A percentile compares a stretch with the other conserved stretches of the same genome.
phyloP scores from a whole-genome alignment of 1,284 basidiomycete genomes.

The Cerioporus squamosus region DNA sequence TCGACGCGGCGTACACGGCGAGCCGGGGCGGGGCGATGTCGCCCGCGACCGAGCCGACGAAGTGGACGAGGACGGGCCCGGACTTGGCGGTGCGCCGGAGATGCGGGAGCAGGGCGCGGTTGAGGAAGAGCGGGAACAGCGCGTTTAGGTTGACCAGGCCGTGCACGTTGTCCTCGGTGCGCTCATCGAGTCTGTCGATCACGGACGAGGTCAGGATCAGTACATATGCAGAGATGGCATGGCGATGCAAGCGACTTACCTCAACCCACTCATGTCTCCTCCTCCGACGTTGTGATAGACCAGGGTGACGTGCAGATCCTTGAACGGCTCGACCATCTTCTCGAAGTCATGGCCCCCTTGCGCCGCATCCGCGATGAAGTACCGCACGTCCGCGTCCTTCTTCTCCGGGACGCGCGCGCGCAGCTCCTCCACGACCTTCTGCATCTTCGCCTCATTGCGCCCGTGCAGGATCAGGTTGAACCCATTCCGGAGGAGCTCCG shows the following conservation, averaged over 20 bases:
- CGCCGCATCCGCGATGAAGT: slow-evolving; percentile 35
- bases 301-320: no score
- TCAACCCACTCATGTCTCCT: no score
- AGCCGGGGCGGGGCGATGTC: slow-evolving; percentile 27
- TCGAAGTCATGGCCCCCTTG: no score
- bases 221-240: no score
- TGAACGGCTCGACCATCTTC: no score
- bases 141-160: slow-evolving; percentile 25
- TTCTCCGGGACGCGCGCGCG: slow-evolving; percentile 2
- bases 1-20: slow-evolving; percentile 28
- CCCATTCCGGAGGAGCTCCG: slow-evolving; percentile 32
- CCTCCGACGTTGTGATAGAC: no score
- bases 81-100: no score
- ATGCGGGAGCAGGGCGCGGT: no score
- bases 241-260: no score
- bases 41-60: slow-evolving; percentile 27
- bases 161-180: slow-evolving; percentile 23
- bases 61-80: no score
- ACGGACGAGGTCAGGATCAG: no score
- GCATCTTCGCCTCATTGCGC: slow-evolving; percentile 33
- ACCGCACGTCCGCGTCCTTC: slow-evolving; percentile 21
- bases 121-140: slow-evolving; percentile 33
- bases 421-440: slow-evolving; percentile 29
- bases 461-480: slow-evolving; percentile 38
- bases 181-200: slow-evolving; percentile 24